A percentile compares a stretch with the other conserved stretches of the same genome.
phyloP scores from a whole-genome alignment of 1,139 yeast species.

The Suhomyces wounanorum region DNA sequence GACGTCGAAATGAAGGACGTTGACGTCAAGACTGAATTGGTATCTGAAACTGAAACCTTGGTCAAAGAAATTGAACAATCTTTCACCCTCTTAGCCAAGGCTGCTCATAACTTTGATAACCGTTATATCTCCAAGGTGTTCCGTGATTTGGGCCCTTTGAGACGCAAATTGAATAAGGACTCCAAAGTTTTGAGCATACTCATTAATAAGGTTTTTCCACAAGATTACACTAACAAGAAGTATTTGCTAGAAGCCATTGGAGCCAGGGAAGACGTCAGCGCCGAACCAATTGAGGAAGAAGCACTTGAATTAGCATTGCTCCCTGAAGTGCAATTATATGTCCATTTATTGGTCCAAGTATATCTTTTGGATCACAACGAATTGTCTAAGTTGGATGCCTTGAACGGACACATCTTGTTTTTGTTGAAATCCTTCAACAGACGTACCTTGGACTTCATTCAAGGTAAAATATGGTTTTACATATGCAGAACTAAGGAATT shows the following conservation, averaged over 20 bases:
- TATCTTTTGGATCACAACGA: constrained; percentile 66
- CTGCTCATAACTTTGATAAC: constrained; percentile 79
- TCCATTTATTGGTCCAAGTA: constrained; percentile 78
- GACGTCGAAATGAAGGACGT: constrained; percentile 37
- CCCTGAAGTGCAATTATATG: constrained; percentile 80
- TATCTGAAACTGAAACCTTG: constrained; percentile 23
- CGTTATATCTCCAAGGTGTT: constrained; percentile 84
- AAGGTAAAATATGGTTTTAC: constrained; percentile 94
- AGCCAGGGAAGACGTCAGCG: constrained; percentile 20
- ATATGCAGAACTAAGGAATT: constrained; percentile 79
- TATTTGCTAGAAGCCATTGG: constrained; percentile 45
- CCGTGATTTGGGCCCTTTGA: constrained; percentile 76
- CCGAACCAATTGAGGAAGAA: constrained; percentile 18
- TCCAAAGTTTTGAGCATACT: constrained; percentile 53
- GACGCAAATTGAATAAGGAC: constrained; percentile 58
- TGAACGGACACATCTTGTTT: constrained; percentile 56
- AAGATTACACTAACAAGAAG: constrained; percentile 41
- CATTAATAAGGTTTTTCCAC: constrained; percentile 56
- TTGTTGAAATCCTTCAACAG: constrained; percentile 68
- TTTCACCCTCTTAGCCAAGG: constrained; percentile 62
- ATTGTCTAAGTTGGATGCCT: constrained; percentile 48
- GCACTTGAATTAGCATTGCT: constrained; percentile 32
- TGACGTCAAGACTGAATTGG: constrained; percentile 11
- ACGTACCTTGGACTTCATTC: constrained; percentile 81
- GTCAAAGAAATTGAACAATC: constrained; percentile 52